Evolutionary conservation across 2,329 filamentous ascomycete species (phyloP).

Genomic region (Fusarium papillatum): DNA sequence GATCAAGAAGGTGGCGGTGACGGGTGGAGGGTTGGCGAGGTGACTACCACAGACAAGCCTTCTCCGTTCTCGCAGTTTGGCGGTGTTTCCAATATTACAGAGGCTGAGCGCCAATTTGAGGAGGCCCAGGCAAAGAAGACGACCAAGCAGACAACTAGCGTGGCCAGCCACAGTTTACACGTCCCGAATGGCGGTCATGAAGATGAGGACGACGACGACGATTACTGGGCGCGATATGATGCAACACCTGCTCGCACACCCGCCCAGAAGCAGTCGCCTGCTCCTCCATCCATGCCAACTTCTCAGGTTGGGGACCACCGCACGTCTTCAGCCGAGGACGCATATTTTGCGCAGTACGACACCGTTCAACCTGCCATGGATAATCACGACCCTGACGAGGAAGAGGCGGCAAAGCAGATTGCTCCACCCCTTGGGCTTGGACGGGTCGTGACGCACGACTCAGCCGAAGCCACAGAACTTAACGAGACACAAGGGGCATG

Average conservation of each 20-base stretch:
- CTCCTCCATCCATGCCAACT: constrained; percentile 58
- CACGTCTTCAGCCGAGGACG: constrained; percentile 68
- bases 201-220: constrained; percentile 78
- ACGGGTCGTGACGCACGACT: constrained; percentile 22
- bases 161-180: constrained; percentile 27
- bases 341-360: constrained; percentile 84
- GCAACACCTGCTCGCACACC: constrained; percentile 77
- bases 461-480: constrained; percentile 35
- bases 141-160: constrained; percentile 23
- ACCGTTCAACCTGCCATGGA: constrained; percentile 86
- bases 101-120: constrained; percentile 71
- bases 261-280: constrained; percentile 72
- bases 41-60: constrained; percentile 70
- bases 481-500: constrained; percentile 52
- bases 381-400: constrained; percentile 85
- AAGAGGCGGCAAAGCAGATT: constrained; percentile 50
- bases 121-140: constrained; percentile 47
- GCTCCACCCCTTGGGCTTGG: constrained; percentile 50
- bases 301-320: constrained; percentile 38
- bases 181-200: constrained; percentile 30
- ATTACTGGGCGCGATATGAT: constrained; percentile 86
- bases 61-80: constrained; percentile 68
- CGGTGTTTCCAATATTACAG: constrained; percentile 64
- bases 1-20: constrained; percentile 72
- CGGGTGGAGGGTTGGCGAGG: constrained; percentile 81